Evolutionary conservation across 352 stramenopile genomes (phyloP), one percentile per base, ranked within the genome.

Genomic region (Blastocystis sp.): DNA sequence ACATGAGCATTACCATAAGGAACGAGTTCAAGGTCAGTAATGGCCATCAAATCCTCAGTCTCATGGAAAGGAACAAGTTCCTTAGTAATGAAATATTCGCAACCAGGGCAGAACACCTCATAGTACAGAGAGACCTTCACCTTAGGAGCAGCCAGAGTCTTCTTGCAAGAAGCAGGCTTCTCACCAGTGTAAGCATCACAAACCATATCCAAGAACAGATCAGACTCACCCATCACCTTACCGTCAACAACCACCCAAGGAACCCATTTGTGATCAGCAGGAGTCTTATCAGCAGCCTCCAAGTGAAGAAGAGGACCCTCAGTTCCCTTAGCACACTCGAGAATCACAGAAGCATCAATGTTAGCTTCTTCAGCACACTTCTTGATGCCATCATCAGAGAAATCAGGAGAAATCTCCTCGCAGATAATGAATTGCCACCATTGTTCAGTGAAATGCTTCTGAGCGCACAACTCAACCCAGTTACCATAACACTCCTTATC

Each of bases 401-500:
- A 35, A 27, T 81, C 71, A 74, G 3, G 7, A n/a, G 32, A 27
- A 81, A 7, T 59, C 56, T 81, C 39, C 32, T 81, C 27, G 61
- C 71, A 81, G 32, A 81, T 9, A 42, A 81, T 81, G 24, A 24
- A 29, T 21, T 67, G 35, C 71, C 71, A 81, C 24, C 27, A 65
- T 19, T 73, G 21, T 19, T 81, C 71, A 81, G 71, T 43, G 56
- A 49, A 67, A 29, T 81, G 42, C 27, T 63, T 67, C 71, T 67
- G 51, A 9, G 37, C 71, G 21, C 71, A 81, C 51, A 63, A 39
- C 56, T 81, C 71, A n/a, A 81, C 56, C 24, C 39, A 67, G 39
- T 81, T 81, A 24, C 71, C 71, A 42, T 81, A 81, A 27, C 71
- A 81, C 32, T 81, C 71, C 71, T 81, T 81, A 35, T 81, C 71